Conservation (phyloP, 148 eudicot species). For the Vaccinium macrocarpon region DNA sequence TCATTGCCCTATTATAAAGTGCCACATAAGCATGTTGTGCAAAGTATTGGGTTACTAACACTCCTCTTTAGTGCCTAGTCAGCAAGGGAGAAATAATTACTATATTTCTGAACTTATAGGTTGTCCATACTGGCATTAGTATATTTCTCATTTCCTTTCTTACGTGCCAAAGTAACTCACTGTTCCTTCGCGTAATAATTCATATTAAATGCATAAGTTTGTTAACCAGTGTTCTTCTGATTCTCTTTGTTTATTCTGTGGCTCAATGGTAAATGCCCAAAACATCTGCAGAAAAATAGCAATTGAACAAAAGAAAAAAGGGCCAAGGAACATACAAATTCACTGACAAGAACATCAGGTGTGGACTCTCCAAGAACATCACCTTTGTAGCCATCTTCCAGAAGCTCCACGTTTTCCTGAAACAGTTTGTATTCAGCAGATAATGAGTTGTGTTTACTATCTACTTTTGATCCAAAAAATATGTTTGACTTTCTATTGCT, state of each 20-base stretch:
- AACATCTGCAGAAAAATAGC: not conserved
- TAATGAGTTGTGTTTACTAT: constrained; percentile 1
- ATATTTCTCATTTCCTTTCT: not conserved
- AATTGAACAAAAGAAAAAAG: constrained; percentile 2
- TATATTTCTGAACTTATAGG: not conserved
- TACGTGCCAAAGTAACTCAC: not conserved
- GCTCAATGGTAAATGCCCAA: not conserved
- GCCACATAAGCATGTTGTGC: no score
- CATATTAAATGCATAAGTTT: not conserved
- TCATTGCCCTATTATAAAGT: no score
- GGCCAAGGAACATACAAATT: constrained; percentile 68
- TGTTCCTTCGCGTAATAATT: not conserved
- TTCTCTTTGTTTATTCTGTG: not conserved
- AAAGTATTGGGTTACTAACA: no score
- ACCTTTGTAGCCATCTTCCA: constrained; percentile 78
- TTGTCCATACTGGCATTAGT: not conserved
- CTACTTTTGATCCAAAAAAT: not conserved
- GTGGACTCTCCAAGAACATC: constrained; percentile 92
- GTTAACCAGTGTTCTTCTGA: not conserved
- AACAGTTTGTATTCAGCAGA: constrained; percentile 11
- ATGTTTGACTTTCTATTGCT: not conserved
- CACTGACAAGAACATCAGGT: constrained; percentile 84
- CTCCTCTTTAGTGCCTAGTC: no score
- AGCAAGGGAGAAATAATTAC: no score
- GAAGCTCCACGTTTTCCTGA: constrained; percentile 64